These are phyloP conservation scores for Decorospora gaudefroyi DNA, from an alignment of 2,329 filamentous ascomycete genomes.

Conservation along the genomic window DNA sequence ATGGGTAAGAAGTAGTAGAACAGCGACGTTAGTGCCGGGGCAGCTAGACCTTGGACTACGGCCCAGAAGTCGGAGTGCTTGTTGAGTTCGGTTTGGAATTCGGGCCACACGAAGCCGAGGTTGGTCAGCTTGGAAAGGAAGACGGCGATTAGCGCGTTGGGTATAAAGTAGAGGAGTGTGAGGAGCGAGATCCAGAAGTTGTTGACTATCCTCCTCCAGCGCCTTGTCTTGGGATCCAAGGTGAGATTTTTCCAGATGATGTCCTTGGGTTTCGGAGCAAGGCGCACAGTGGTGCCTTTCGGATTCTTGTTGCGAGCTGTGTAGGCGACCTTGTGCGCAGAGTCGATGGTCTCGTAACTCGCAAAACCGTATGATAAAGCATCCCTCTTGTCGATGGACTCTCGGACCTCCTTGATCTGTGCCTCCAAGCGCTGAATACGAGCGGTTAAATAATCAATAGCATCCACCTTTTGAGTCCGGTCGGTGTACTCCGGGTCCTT, in stretches of 20 bases:
- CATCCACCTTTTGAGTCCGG: conserved; percentile 78
- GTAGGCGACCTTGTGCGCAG: conserved; percentile 87
- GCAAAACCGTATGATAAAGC: conserved; percentile 93
- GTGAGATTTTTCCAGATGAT: conserved; percentile 95
- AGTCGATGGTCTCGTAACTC: conserved; percentile 84
- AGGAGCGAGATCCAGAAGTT: conserved; percentile 81
- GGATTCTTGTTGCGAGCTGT: conserved; percentile 79
- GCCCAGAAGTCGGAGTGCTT: conserved; percentile 73
- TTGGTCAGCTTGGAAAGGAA: conserved; percentile 88
- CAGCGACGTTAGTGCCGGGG: conserved; percentile 83
- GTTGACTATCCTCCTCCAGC: conserved; percentile 76
- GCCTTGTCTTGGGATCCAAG: conserved; percentile 68
- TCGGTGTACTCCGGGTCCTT: conserved; percentile 68
- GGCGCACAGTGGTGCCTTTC: conserved; percentile 72
- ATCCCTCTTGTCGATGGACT: conserved; percentile 81
- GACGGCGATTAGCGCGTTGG: conserved; percentile 92
- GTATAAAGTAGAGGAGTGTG: conserved; percentile 84
- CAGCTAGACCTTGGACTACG: conserved; percentile 86
- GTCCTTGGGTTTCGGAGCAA: conserved; percentile 87
- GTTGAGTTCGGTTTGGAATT: conserved; percentile 69
- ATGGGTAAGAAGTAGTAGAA: conserved; percentile 87
- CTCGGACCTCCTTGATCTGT: conserved; percentile 81
- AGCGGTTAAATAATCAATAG: conserved; percentile 88
- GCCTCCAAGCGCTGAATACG: conserved; percentile 81
- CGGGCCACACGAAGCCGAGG: conserved; percentile 76